A percentile compares a stretch with the other conserved stretches of the same genome.
Conservation (phyloP, 108 stramenopile species). For the Cyclotella choctawhatcheeana region DNA sequence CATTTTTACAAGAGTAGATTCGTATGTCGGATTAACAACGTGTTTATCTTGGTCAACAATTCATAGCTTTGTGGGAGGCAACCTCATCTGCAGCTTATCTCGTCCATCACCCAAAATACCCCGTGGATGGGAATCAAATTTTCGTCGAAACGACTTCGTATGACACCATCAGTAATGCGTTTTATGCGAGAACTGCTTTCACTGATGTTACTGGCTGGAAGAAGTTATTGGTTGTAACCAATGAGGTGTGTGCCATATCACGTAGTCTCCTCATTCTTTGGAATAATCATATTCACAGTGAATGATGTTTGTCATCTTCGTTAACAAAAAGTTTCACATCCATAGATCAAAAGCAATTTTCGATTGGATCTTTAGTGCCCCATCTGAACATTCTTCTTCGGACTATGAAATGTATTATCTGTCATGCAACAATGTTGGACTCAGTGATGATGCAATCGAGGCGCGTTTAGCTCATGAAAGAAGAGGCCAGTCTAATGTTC, state of each 20-base stretch:
- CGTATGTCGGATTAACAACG: background rate
- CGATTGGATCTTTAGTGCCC: conserved; percentile 79
- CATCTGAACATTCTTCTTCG: conserved; percentile 10
- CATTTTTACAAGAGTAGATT: background rate
- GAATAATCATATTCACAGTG: background rate
- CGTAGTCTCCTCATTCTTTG: background rate
- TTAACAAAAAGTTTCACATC: conserved; percentile 71
- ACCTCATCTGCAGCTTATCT: conserved; percentile 81
- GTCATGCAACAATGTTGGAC: conserved; percentile 66
- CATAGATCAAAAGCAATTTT: conserved; percentile 78
- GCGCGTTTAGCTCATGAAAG: conserved; percentile 69
- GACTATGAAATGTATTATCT: conserved; percentile 75
- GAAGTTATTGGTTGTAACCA: conserved; percentile 67
- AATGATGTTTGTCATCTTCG: background rate
- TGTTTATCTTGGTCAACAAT: background rate
- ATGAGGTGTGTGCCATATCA: conserved; percentile 47
- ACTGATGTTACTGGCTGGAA: conserved; percentile 74
- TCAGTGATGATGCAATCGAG: conserved; percentile 62
- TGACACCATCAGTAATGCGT: conserved; percentile 89
- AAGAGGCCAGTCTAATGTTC: conserved; percentile 57
- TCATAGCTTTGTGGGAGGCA: conserved; percentile 73
- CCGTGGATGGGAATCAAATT: conserved; percentile 30
- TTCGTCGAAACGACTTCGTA: conserved; percentile 86
- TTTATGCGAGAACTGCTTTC: conserved; percentile 66
- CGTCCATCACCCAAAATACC: conserved; percentile 31